Evolutionary conservation across 2,329 filamentous ascomycete genomes (phyloP).

Genomic region (Torrubiella hemipterigena): DNA sequence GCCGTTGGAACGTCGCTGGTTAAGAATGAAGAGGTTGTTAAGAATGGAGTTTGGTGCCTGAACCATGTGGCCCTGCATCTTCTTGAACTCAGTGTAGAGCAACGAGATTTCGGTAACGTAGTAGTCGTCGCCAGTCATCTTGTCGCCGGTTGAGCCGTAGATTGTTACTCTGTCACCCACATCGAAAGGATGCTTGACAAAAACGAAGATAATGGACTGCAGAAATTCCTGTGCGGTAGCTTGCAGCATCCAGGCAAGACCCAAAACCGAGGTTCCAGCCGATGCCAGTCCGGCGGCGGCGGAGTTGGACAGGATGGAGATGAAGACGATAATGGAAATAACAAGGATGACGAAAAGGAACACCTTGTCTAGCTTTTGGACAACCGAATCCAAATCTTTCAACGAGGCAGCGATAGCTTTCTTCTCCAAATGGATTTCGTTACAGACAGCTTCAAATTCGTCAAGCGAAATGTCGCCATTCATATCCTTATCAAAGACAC

Average conservation of each 20-base stretch:
- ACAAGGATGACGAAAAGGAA: constrained; percentile 78
- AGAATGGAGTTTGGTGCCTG: constrained; percentile 91
- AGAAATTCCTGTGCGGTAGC: constrained; percentile 90
- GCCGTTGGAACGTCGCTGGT: constrained; percentile 80
- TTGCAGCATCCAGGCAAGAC: constrained; percentile 84
- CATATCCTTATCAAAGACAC: constrained; percentile 91
- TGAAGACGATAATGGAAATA: constrained; percentile 73
- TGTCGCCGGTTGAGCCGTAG: constrained; percentile 78
- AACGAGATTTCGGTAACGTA: constrained; percentile 92
- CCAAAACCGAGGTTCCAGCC: constrained; percentile 75
- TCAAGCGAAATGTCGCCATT: constrained; percentile 96
- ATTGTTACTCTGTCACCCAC: constrained; percentile 87
- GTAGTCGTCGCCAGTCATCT: constrained; percentile 76
- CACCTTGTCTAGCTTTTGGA: constrained; percentile 78
- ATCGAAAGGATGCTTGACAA: constrained; percentile 95
- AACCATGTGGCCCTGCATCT: constrained; percentile 93
- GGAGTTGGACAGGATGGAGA: constrained; percentile 80
- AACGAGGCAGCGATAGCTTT: constrained; percentile 91
- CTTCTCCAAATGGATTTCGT: constrained; percentile 87
- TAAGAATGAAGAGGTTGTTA: constrained; percentile 88
- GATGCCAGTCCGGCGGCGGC: constrained; percentile 87
- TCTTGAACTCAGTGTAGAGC: constrained; percentile 95
- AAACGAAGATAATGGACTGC: constrained; percentile 89
- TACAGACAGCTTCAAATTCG: constrained; percentile 83
- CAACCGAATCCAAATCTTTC: constrained; percentile 90